Evolutionary conservation across 805 yeast genomes (phyloP).

Genomic region (Kodamaea kakaduensis): DNA sequence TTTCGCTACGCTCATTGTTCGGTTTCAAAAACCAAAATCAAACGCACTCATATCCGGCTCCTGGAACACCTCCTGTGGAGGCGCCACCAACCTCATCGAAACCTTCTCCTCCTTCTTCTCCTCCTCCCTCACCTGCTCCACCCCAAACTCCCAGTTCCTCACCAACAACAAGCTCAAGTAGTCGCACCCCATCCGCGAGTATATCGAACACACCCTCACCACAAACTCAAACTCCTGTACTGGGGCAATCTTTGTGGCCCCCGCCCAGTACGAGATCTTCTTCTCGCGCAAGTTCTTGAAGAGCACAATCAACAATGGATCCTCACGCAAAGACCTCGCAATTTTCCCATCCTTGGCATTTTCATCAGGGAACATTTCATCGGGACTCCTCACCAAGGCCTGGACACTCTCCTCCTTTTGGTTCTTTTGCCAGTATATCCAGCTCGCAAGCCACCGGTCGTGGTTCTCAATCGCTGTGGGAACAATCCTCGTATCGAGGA

Average conservation of each 20-base stretch:
- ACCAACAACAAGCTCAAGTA: constrained; percentile 61
- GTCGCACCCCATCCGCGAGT: constrained; percentile 90
- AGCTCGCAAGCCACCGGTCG: constrained; percentile 78
- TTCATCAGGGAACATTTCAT: constrained; percentile 19
- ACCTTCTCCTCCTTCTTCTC: constrained; percentile 12
- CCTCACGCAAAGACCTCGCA: constrained; percentile 54
- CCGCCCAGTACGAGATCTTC: constrained; percentile 46
- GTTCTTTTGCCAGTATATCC: constrained; percentile 67
- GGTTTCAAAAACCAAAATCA: constrained; percentile 43
- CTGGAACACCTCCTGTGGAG: constrained; percentile 53
- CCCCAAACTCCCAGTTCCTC: constrained; percentile 62
- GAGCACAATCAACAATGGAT: constrained; percentile 72
- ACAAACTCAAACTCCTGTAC: constrained; percentile 58
- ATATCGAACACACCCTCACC: constrained; percentile 58
- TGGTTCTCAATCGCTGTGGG: constrained; percentile 54
- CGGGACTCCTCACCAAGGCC: constrained; percentile 59
- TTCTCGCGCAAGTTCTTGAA: constrained; percentile 59
- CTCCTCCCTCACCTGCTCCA: not conserved
- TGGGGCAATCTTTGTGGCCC: constrained; percentile 43
- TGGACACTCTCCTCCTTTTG: constrained; percentile 47
- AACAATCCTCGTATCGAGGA: constrained; percentile 33
- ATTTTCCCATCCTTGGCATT: constrained; percentile 2
- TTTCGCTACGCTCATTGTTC: too few species aligned
- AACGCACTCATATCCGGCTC: constrained; percentile 80
- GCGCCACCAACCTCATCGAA: constrained; percentile 16